Percentiles rank a stretch among this genome's conserved stretches.
phyloP scores from a whole-genome alignment of 345 rosid species.

The Arabis alpina region DNA sequence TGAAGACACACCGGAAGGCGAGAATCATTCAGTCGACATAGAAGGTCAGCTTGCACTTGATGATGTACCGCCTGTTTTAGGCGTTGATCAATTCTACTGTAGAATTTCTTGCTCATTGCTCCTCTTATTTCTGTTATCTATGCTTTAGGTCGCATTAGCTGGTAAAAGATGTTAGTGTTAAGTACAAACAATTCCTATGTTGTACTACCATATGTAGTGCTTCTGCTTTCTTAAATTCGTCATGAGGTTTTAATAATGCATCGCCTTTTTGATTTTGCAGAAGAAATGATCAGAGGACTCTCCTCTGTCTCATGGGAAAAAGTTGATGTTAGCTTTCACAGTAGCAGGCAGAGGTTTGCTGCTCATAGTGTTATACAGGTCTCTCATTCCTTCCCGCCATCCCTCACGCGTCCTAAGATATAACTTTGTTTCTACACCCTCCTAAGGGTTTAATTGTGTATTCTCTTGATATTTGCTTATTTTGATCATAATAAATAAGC shows the following conservation, averaged over 20 bases:
- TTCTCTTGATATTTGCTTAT: slow-evolving; percentile 14
- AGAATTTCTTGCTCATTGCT: slow-evolving; percentile 6
- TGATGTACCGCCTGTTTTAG: neutral
- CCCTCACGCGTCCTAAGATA: slow-evolving; percentile 9
- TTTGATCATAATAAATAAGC: slow-evolving; percentile 1
- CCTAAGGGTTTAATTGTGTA: slow-evolving; percentile 6
- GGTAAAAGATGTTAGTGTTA: slow-evolving; percentile 8
- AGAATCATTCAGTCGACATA: slow-evolving; percentile 55
- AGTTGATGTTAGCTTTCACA: slow-evolving; percentile 90
- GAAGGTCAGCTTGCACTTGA: slow-evolving; percentile 66
- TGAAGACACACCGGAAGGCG: slow-evolving; percentile 50
- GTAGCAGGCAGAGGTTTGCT: slow-evolving; percentile 77
- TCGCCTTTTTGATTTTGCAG: slow-evolving; percentile 48
- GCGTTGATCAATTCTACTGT: slow-evolving; percentile 4
- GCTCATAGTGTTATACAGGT: slow-evolving; percentile 99
- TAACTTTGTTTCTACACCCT: slow-evolving; percentile 15
- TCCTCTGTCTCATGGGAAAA: slow-evolving; percentile 95
- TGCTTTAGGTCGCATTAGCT: slow-evolving; percentile 19
- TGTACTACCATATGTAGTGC: slow-evolving; percentile 15
- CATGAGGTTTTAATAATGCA: slow-evolving; percentile 2
- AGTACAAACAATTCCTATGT: slow-evolving; percentile 2
- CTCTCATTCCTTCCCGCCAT: slow-evolving; percentile 27
- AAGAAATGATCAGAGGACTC: slow-evolving; percentile 75
- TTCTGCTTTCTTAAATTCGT: slow-evolving; percentile 19
- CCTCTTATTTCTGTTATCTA: neutral